Evolutionary conservation across 257 asterid species (phyloP).

Genomic region (Petunia axillaris): DNA sequence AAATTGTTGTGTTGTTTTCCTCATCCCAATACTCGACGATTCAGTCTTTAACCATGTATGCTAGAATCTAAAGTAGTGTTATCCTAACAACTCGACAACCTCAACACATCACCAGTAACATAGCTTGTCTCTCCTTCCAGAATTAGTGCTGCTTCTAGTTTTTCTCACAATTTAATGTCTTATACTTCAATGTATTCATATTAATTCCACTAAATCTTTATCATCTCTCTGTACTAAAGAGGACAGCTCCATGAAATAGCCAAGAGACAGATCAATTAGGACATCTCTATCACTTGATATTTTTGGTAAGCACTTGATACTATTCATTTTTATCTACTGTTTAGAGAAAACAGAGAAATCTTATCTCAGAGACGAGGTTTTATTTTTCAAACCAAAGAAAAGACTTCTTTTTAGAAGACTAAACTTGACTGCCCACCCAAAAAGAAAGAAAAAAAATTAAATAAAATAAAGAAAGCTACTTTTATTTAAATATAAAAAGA

Average conservation of each 20-base stretch:
- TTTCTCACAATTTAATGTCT: not conserved
- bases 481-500: not conserved
- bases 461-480: not conserved
- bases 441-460: slow-evolving; percentile 17
- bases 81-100: not conserved
- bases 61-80: not conserved
- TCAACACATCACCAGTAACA: not conserved
- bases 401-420: not conserved
- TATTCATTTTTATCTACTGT: not conserved
- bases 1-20: not conserved
- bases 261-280: not conserved
- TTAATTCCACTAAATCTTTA: not conserved
- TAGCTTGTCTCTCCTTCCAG: not conserved
- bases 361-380: not conserved
- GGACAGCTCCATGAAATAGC: not conserved
- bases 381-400: not conserved
- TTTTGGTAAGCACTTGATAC: not conserved
- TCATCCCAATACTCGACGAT: not conserved
- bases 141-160: not conserved
- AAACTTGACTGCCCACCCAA: not conserved
- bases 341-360: not conserved
- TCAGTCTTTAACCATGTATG: not conserved
- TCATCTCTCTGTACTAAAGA: not conserved
- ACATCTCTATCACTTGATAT: not conserved
- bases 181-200: not conserved